These are phyloP conservation scores for Globisporangium irregulare DNA, from an alignment of 352 stramenopile species.

Conservation along the genomic window DNA sequence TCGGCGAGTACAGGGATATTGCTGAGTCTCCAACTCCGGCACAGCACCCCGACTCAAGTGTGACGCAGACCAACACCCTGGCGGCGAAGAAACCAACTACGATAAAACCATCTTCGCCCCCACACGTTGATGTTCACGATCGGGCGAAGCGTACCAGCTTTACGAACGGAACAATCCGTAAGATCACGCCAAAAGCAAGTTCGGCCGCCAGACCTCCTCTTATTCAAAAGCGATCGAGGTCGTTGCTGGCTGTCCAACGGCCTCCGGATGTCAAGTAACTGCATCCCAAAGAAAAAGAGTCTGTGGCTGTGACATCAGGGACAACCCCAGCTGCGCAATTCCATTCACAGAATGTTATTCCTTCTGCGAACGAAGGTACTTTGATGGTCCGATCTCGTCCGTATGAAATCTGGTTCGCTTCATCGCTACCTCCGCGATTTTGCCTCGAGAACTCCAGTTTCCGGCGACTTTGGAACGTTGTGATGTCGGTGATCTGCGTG, in stretches of 20 bases:
- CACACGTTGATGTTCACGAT: not conserved
- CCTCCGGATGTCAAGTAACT: not conserved
- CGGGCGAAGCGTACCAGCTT: not conserved
- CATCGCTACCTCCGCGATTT: constrained; percentile 22
- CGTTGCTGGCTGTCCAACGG: not conserved
- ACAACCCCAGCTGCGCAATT: not conserved
- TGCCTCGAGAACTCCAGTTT: constrained; percentile 29
- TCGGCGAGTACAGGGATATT: not conserved
- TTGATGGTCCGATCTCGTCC: constrained; percentile 2
- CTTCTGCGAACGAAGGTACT: not conserved
- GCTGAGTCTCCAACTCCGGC: not conserved
- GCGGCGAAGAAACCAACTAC: not conserved
- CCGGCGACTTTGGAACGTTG: constrained; percentile 19
- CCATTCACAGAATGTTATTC: not conserved
- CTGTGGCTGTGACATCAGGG: not conserved
- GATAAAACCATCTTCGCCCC: not conserved
- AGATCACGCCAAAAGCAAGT: not conserved
- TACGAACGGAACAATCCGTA: not conserved
- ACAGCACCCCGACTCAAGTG: not conserved
- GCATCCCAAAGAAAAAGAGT: not conserved
- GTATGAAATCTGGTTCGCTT: constrained; percentile 32
- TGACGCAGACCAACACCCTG: not conserved
- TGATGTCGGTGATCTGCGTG: constrained; percentile 27
- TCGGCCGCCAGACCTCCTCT: not conserved
- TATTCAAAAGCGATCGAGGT: not conserved